These are phyloP conservation scores for Chaetomium cochliodes DNA, from an alignment of 495 filamentous ascomycete species.

Conservation along the genomic window DNA sequence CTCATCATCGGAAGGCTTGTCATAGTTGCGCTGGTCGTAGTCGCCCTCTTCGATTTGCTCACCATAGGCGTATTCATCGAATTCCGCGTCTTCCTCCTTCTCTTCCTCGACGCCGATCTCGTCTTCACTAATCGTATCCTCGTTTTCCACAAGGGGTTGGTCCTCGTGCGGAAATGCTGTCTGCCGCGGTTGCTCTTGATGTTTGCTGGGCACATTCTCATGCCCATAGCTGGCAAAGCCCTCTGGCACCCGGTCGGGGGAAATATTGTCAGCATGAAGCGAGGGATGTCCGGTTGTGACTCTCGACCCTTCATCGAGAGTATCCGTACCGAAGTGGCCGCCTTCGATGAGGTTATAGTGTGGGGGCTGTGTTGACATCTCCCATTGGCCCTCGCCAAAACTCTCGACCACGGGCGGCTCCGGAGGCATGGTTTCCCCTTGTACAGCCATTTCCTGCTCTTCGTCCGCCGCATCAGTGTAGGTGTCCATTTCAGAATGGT, in stretches of 20 bases:
- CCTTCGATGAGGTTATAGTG: slow-evolving; percentile 32
- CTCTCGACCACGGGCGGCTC: slow-evolving; percentile 19
- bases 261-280: slow-evolving; percentile 15
- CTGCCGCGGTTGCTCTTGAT: background rate
- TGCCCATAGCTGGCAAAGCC: slow-evolving; percentile 34
- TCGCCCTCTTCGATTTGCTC: slow-evolving; percentile 35
- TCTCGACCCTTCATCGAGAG: slow-evolving; percentile 24
- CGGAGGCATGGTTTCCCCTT: slow-evolving; percentile 7
- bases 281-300: slow-evolving; percentile 16
- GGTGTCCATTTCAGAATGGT: slow-evolving; percentile 25
- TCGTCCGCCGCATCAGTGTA: slow-evolving; percentile 20
- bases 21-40: slow-evolving; percentile 35
- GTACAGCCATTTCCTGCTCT: slow-evolving; percentile 10
- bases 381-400: slow-evolving; percentile 30
- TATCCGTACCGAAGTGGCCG: slow-evolving; percentile 29
- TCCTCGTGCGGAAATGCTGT: slow-evolving; percentile 7
- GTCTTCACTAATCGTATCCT: slow-evolving; percentile 13
- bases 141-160: slow-evolving; percentile 19
- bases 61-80: slow-evolving; percentile 31
- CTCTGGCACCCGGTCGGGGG: slow-evolving; percentile 22
- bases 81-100: slow-evolving; percentile 22
- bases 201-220: background rate
- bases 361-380: slow-evolving; percentile 26
- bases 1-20: slow-evolving; percentile 32
- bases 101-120: slow-evolving; percentile 26